Base-by-base conservation (phyloP, 2,329 filamentous ascomycete genomes). In the Aspergillus costaricaensis region DNA sequence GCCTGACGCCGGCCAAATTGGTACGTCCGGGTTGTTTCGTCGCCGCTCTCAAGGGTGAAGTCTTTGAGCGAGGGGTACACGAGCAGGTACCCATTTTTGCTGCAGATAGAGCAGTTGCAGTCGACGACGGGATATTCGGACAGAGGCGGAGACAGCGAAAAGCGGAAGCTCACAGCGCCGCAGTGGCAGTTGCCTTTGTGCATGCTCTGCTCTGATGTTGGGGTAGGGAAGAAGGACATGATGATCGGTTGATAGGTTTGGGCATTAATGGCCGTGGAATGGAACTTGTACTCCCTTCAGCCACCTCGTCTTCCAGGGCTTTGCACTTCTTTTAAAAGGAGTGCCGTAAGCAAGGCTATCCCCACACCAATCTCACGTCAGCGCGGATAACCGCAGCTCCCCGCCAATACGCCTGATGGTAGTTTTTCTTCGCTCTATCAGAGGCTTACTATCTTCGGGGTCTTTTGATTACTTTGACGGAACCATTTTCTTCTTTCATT, bases 81-180 rank as follows among this genome's bases (percentile, higher is more conserved):
- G 8, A 59, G 32, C 4, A 49, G 50, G 19, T 50, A 50, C 0
- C 57, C 48, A 17, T 59, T 55, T 7, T 39, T 32, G 25, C 19
- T 47, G 14, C 57, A 55, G 10, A 59, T 59, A 7, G 32, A 55
- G 57, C 50, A 49, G 30, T 55, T 59, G 50, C 57, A 59, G 39
- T 9, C 17, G 3, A 30, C 47, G 14, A 41, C 32, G 0, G 36
- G 51, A 15, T 54, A 54, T 9, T 55, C 36, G 39, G 9, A 23
- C 8, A 47, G 14, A 4, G 51, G 43, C 8, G 56, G 23, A 2
- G 49, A 32, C 2, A 58, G n/a, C 15, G 17, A 14, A 2, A 58
- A 32, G 39, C 14, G 25, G 15, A 58, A 53, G 2, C 21, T 19
- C 19, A 49, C 30, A 14, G 43, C 30, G n/a, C 50, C 50, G 15